phyloP scores from a whole-genome alignment of 495 filamentous ascomycete genomes.

The Neurospora hispaniola region DNA sequence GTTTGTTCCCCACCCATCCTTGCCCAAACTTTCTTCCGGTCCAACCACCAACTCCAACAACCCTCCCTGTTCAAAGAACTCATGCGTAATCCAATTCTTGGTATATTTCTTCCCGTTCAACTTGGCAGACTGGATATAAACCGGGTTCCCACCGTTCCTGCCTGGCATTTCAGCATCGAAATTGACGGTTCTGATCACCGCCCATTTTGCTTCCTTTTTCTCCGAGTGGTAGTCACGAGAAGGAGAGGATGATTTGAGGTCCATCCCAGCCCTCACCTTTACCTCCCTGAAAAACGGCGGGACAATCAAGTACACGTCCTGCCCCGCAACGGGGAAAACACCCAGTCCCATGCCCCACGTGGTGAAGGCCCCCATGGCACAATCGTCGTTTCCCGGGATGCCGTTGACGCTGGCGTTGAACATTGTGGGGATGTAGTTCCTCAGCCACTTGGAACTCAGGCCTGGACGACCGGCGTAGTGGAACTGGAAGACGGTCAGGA shows the following conservation, averaged over 20 bases:
- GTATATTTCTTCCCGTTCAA: conserved; percentile 53
- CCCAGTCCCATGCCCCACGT: conserved; percentile 57
- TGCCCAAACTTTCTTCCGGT: conserved; percentile 42
- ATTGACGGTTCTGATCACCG: conserved; percentile 44
- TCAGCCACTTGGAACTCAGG: conserved; percentile 48
- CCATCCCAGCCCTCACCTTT: conserved; percentile 35
- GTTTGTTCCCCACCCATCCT: conserved; percentile 46
- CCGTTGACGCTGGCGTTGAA: conserved; percentile 54
- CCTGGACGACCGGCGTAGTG: conserved; percentile 61
- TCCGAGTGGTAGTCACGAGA: too few species aligned
- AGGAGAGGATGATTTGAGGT: conserved; percentile 19
- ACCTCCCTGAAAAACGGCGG: conserved; percentile 55
- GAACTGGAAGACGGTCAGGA: conserved; percentile 62
- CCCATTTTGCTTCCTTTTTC: conserved; percentile 32
- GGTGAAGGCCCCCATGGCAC: conserved; percentile 64
- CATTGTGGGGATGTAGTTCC: conserved; percentile 54
- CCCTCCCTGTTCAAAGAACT: conserved; percentile 58
- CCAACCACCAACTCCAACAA: conserved; percentile 56
- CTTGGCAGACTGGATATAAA: conserved; percentile 55
- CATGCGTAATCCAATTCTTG: conserved; percentile 62
- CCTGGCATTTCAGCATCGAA: conserved; percentile 40
- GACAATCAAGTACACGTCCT: conserved; percentile 62
- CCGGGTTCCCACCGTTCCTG: conserved; percentile 24
- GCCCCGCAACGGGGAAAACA: conserved; percentile 63
- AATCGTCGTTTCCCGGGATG: conserved; percentile 67